Base-by-base conservation (phyloP, 108 stramenopile species). In the Schizochytrium sp. region DNA sequence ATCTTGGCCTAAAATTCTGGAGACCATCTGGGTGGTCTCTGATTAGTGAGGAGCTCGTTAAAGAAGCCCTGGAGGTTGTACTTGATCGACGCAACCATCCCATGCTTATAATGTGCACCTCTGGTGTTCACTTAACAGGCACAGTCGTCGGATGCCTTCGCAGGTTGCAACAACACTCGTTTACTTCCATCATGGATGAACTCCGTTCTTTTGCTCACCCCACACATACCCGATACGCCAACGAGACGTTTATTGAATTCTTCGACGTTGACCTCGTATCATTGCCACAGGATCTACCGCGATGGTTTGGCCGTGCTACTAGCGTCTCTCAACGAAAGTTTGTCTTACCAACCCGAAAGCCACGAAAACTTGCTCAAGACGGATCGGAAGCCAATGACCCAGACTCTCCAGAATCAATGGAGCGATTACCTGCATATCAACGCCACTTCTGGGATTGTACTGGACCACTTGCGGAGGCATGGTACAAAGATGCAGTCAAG, bases 161-260 rank as follows among this genome's bases (percentile, higher is more conserved):
- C 10, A 46, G 76, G 12, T 42, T 83, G 8, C 76, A 83, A 40
- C 47, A 55, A 53, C 53, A 40, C 5, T 83, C 76, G 2, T 83
- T 83, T 2, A 83, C 76, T 7, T 38, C 19, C 50, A 83, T 83
- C 53, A 83, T 83, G 17, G 76, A 83, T 53, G 76, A 83, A 53
- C 76, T 83, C 10, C 76, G 76, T 53, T 55, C 50, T 53, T 83
- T 83, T 2, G 76, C 76, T n/a, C 53, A 55, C 3, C 76, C 76
- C 10, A 55, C 76, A 28, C 76, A 83, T 28, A 83, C 76, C 50
- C 76, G 76, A 47, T 83, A 83, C 76, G 76, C 76, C 5, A 83
- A 83, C 28, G 76, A 83, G 53, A 83, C 76, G 38, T 83, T 83
- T 83, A 83, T 83, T 55, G 76, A 83, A 55, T 83, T 83, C 76